These are phyloP conservation scores for Alternaria postmessia DNA, from an alignment of 2,329 filamentous ascomycete species.

Conservation along the genomic window DNA sequence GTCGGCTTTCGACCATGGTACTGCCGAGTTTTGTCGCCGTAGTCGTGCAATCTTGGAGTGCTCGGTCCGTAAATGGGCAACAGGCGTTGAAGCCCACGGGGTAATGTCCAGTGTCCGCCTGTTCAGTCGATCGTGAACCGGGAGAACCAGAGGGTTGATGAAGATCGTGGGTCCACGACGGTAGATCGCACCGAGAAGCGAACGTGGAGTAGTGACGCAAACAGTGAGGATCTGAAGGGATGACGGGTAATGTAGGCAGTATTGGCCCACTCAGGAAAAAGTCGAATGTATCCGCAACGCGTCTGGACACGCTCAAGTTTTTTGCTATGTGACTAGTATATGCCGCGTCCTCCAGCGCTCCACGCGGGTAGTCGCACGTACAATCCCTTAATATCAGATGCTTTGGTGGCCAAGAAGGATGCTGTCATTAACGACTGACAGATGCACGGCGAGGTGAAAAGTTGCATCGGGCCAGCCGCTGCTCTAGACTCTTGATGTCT, in stretches of 20 bases:
- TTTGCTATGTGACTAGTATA: constrained; percentile 1
- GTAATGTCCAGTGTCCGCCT: background rate
- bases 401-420: constrained; percentile 8
- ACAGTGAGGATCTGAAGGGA: constrained; percentile 1
- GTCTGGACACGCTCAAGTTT: background rate
- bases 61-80: background rate
- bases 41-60: constrained; percentile 3
- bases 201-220: constrained; percentile 9
- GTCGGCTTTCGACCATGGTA: constrained; percentile 39
- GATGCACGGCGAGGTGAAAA: constrained; percentile 6
- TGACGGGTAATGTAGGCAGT: background rate
- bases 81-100: background rate
- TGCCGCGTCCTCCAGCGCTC: background rate
- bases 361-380: constrained; percentile 2
- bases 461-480: constrained; percentile 4
- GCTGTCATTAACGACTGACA: constrained; percentile 2
- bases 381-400: constrained; percentile 3
- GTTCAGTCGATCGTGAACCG: background rate
- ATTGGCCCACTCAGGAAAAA: constrained; percentile 1
- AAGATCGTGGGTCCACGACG: constrained; percentile 14
- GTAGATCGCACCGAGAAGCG: constrained; percentile 8
- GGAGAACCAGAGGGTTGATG: background rate
- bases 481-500: constrained; percentile 9
- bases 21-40: constrained; percentile 1
- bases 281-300: constrained; percentile 3